Percentiles rank a stretch among this genome's conserved stretches.
Evolutionary conservation across 2,329 filamentous ascomycete species (phyloP).

Genomic region (Ascochyta rabiei): DNA sequence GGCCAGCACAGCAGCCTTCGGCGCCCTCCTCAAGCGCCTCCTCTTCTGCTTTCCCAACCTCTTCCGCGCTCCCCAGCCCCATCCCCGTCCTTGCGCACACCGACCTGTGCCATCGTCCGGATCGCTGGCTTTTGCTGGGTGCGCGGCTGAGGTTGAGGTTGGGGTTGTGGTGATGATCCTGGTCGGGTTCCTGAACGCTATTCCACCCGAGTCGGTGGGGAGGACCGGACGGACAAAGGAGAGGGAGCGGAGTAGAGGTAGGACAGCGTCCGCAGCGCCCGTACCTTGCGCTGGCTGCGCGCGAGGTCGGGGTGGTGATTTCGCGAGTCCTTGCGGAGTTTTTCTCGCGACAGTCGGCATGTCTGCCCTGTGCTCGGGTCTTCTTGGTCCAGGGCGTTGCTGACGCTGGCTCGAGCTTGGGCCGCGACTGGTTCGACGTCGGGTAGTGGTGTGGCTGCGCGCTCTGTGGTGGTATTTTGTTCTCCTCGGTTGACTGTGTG

Average conservation of each 20-base stretch:
- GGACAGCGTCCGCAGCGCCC: background rate
- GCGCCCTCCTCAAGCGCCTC: background rate
- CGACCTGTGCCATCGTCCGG: background rate
- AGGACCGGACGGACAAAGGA: background rate
- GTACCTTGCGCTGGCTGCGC: background rate
- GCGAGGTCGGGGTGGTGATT: background rate
- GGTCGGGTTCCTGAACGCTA: too few species aligned
- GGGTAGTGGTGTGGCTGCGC: background rate
- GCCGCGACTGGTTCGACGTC: background rate
- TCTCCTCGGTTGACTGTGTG: conserved; percentile 10
- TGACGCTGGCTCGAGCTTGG: background rate
- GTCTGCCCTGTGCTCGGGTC: background rate
- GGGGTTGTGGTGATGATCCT: too few species aligned
- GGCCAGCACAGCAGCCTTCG: background rate
- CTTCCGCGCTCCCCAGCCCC: background rate
- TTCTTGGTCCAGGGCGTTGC: background rate
- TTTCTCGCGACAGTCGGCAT: background rate
- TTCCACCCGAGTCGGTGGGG: background rate
- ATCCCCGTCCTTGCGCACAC: background rate
- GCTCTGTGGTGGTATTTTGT: background rate
- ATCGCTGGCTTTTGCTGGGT: background rate
- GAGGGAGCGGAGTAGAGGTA: background rate
- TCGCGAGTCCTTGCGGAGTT: background rate
- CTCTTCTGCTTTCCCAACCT: background rate
- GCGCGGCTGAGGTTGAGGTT: too few species aligned